Evolutionary conservation across 331 rosid species (phyloP).

Genomic region (Dryas integrifolia): DNA sequence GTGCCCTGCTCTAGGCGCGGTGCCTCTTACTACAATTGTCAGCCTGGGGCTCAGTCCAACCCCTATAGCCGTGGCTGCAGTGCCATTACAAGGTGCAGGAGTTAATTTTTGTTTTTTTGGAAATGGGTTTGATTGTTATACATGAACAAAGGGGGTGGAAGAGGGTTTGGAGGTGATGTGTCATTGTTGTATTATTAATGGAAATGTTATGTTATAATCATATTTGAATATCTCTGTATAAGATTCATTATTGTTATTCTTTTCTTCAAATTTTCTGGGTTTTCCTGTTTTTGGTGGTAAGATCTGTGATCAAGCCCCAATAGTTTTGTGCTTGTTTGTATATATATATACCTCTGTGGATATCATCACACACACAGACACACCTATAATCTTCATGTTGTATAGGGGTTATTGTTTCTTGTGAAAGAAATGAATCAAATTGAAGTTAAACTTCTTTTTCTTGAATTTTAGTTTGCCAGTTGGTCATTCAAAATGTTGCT

Average conservation of each 20-base stretch:
- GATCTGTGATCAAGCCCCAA: slow-evolving; percentile 14
- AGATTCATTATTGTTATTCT: slow-evolving; percentile 18
- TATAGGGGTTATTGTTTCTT: too few relatives aligned
- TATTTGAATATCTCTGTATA: slow-evolving; percentile 34
- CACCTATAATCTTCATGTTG: neutral
- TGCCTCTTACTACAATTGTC: slow-evolving; percentile 83
- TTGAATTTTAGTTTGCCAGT: too few relatives aligned
- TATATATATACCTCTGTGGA: too few relatives aligned
- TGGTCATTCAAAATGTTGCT: too few relatives aligned
- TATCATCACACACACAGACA: neutral
- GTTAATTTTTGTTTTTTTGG: slow-evolving; percentile 36
- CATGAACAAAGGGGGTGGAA: slow-evolving; percentile 25
- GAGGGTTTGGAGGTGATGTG: slow-evolving; percentile 21
- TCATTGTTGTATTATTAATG: slow-evolving; percentile 36
- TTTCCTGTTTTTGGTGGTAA: neutral
- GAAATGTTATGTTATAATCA: slow-evolving; percentile 28
- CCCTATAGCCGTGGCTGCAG: slow-evolving; percentile 86
- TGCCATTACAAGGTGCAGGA: slow-evolving; percentile 80
- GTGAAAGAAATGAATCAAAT: too few relatives aligned
- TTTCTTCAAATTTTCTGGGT: neutral
- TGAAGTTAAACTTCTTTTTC: too few relatives aligned
- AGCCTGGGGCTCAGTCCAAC: slow-evolving; percentile 72
- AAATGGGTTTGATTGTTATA: slow-evolving; percentile 48
- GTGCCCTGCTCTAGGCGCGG: slow-evolving; percentile 95
- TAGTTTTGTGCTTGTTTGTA: neutral